phyloP scores from a whole-genome alignment of 2,329 filamentous ascomycete species.

The Juglanconis sp. region DNA sequence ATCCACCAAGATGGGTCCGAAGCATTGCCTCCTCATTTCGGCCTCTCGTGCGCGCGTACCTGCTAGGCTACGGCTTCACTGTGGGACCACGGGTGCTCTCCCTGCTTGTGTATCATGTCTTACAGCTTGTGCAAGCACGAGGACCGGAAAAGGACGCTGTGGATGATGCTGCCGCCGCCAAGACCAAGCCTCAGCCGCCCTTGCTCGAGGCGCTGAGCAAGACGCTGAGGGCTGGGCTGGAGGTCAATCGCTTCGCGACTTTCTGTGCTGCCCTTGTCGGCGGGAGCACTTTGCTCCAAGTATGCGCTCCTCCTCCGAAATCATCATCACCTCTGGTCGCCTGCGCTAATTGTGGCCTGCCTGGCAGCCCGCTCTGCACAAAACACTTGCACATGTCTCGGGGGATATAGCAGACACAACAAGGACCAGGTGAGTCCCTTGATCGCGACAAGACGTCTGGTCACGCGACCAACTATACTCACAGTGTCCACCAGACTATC shows the following conservation, averaged over 20 bases:
- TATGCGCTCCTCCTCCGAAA: slow-evolving; percentile 27
- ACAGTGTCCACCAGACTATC: slow-evolving; percentile 40
- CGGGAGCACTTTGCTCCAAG: slow-evolving; percentile 60
- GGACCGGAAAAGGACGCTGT: slow-evolving; percentile 28
- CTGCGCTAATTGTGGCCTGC: background rate
- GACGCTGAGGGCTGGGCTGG: slow-evolving; percentile 50
- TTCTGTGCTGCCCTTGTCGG: slow-evolving; percentile 61
- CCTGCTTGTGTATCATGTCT: slow-evolving; percentile 48
- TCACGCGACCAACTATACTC: background rate
- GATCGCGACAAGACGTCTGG: background rate
- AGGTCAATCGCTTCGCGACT: slow-evolving; percentile 55
- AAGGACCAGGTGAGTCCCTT: slow-evolving; percentile 29
- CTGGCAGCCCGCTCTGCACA: slow-evolving; percentile 9
- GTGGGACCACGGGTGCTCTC: slow-evolving; percentile 56
- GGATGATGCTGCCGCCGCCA: slow-evolving; percentile 28
- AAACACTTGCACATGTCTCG: slow-evolving; percentile 1
- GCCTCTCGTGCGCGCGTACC: slow-evolving; percentile 57
- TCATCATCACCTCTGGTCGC: no score
- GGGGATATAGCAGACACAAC: background rate
- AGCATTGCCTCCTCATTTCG: slow-evolving; percentile 48
- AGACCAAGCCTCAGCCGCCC: slow-evolving; percentile 27
- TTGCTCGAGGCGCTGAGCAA: slow-evolving; percentile 33
- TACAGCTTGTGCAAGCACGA: background rate
- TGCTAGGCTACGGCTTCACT: slow-evolving; percentile 58
- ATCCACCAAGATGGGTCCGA: slow-evolving; percentile 22